These are phyloP conservation scores for Penicillium coffeae DNA, from an alignment of 495 filamentous ascomycete genomes.

Conservation along the genomic window DNA sequence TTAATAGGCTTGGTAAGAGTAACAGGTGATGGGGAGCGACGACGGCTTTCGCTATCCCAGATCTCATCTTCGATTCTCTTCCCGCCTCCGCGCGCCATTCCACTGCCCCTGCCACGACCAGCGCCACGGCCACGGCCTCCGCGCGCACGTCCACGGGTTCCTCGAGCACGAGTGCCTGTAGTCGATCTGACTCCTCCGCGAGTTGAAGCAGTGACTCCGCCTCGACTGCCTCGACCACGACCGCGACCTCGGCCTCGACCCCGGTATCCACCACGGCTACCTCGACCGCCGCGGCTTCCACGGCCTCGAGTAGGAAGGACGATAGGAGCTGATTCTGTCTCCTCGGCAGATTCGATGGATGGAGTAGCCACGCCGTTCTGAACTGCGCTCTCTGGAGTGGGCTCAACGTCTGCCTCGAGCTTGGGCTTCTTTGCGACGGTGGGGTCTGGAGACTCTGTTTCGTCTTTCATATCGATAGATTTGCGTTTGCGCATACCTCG, in stretches of 20 bases:
- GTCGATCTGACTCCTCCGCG: constrained; percentile 16
- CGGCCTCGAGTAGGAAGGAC: background rate
- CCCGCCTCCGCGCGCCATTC: constrained; percentile 12
- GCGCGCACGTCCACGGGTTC: constrained; percentile 21
- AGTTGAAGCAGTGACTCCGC: constrained; percentile 17
- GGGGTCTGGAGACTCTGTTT: constrained; percentile 10
- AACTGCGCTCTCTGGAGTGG: constrained; percentile 14
- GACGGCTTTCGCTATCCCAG: constrained; percentile 25
- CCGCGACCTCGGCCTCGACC: constrained; percentile 30
- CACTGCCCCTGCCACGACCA: too few relatives aligned
- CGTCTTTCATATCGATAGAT: constrained; percentile 25
- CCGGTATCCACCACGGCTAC: constrained; percentile 25
- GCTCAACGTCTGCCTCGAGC: constrained; percentile 21
- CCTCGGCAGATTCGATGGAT: constrained; percentile 8
- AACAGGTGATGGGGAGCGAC: constrained; percentile 36
- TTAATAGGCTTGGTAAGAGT: constrained; percentile 34
- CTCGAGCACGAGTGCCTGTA: constrained; percentile 22
- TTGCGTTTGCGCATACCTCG: constrained; percentile 30
- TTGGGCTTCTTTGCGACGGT: constrained; percentile 29
- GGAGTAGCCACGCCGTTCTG: too few relatives aligned
- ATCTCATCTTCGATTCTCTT: constrained; percentile 31
- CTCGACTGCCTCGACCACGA: constrained; percentile 35
- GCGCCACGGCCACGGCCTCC: background rate
- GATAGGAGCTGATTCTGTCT: background rate
- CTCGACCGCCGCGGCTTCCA: constrained; percentile 29